phyloP scores from a whole-genome alignment of 345 rosid genomes.

The Bretschneidera sinensis region DNA sequence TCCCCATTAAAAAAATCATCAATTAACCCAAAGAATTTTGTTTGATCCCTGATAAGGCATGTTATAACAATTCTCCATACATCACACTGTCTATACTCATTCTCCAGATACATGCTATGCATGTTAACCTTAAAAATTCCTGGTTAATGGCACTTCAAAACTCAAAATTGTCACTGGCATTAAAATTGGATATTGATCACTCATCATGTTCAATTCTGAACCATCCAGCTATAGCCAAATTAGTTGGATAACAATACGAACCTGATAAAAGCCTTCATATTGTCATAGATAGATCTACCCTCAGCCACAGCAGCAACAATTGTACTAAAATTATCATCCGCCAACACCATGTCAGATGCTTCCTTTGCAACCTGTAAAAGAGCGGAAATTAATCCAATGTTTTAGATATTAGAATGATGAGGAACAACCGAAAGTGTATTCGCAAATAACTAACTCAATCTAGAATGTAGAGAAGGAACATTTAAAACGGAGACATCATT shows the following conservation, averaged over 20 bases:
- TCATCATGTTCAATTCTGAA: neutral
- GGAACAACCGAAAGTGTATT: neutral
- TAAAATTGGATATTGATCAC: neutral
- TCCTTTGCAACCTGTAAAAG: slow-evolving; percentile 65
- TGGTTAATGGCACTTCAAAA: too few relatives aligned
- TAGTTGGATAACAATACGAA: slow-evolving; percentile 3
- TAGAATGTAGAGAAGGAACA: neutral
- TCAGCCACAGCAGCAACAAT: slow-evolving; percentile 73
- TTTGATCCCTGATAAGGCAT: too few relatives aligned
- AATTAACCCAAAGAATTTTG: too few relatives aligned
- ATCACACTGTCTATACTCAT: too few relatives aligned
- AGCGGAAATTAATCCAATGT: neutral
- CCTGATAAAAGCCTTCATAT: slow-evolving; percentile 86
- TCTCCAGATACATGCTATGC: neutral
- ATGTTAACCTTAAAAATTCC: too few relatives aligned
- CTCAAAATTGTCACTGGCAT: neutral
- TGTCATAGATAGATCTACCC: slow-evolving; percentile 68
- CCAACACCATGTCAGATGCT: slow-evolving; percentile 80
- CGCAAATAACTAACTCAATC: slow-evolving; percentile 4
- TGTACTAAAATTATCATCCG: slow-evolving; percentile 72
- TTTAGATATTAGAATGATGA: neutral
- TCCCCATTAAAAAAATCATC: too few relatives aligned
- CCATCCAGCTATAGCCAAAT: neutral
- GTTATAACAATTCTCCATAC: too few relatives aligned
- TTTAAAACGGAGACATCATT: neutral